Percentiles rank a stretch among this genome's conserved stretches.
Evolutionary conservation across 2,329 filamentous ascomycete genomes (phyloP).

Genomic region (Botrytis cinerea): DNA sequence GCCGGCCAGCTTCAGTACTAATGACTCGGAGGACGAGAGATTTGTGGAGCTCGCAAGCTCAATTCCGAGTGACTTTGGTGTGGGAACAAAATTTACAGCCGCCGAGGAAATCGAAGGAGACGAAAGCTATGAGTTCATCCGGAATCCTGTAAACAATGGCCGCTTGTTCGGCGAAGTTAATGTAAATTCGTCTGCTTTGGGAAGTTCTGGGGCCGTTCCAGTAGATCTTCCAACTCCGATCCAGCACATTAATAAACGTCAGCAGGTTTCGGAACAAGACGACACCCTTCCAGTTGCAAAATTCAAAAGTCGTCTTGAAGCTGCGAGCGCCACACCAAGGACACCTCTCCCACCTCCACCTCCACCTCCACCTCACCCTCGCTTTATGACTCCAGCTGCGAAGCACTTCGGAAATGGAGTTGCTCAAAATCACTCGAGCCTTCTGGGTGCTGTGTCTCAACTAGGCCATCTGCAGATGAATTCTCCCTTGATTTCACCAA

Average conservation of each 20-base stretch:
- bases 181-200: slow-evolving; percentile 36
- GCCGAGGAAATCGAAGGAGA: slow-evolving; percentile 14
- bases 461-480: slow-evolving; percentile 41
- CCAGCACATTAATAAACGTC: slow-evolving; percentile 11
- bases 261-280: slow-evolving; percentile 21
- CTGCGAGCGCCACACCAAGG: slow-evolving; percentile 20
- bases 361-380: slow-evolving; percentile 27
- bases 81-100: slow-evolving; percentile 6
- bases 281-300: slow-evolving; percentile 13
- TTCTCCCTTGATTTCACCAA: slow-evolving; percentile 36
- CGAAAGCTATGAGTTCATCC: slow-evolving; percentile 30
- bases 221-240: slow-evolving; percentile 37
- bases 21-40: slow-evolving; percentile 21
- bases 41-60: slow-evolving; percentile 28
- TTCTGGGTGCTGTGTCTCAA: slow-evolving; percentile 41
- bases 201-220: slow-evolving; percentile 40
- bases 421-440: slow-evolving; percentile 34
- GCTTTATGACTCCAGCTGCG: slow-evolving; percentile 1
- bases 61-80: slow-evolving; percentile 22
- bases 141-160: slow-evolving; percentile 25
- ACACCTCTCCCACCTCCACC: slow-evolving; percentile 28
- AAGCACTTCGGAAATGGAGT: slow-evolving; percentile 22
- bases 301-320: slow-evolving; percentile 3
- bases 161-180: slow-evolving; percentile 42
- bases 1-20: slow-evolving; percentile 37